Conservation (phyloP, 768 basidiomycete genomes). For the Chalciporus chontae region DNA sequence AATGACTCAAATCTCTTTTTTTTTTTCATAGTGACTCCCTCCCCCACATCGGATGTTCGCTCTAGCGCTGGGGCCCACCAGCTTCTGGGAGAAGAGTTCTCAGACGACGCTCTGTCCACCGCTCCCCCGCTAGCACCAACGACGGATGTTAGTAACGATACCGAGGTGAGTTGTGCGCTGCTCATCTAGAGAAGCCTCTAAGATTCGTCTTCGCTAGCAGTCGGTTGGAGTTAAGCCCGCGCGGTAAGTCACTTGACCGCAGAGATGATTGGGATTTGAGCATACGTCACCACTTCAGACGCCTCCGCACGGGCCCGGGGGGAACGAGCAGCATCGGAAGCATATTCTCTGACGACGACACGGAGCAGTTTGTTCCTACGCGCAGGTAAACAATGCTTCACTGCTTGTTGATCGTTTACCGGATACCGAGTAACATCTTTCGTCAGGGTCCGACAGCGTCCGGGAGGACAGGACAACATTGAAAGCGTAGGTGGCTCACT, state of each 20-base stretch:
- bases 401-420: not conserved
- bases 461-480: slow-evolving; percentile 65
- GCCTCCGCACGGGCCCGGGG: slow-evolving; percentile 32
- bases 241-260: slow-evolving; percentile 38
- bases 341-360: slow-evolving; percentile 45
- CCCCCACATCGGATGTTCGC: slow-evolving; percentile 7
- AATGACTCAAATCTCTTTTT: not conserved
- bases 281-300: slow-evolving; percentile 19
- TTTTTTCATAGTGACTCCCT: slow-evolving; percentile 5
- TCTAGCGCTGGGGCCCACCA: slow-evolving; percentile 2
- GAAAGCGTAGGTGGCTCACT: slow-evolving; percentile 30
- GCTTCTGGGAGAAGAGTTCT: slow-evolving; percentile 35
- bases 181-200: not conserved
- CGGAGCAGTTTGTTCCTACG: slow-evolving; percentile 61
- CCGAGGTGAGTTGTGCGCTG: not conserved
- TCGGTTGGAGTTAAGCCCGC: slow-evolving; percentile 38
- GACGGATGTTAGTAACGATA: not conserved
- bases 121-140: slow-evolving; percentile 43
- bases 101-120: slow-evolving; percentile 55
- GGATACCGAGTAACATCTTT: not conserved
- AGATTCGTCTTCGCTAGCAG: not conserved
- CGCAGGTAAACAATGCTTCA: slow-evolving; percentile 45
- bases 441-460: slow-evolving; percentile 59
- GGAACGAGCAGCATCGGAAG: slow-evolving; percentile 25
- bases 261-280: not conserved